Evolutionary conservation across 257 asterid genomes (phyloP), one percentile per base, ranked within the genome.

Genomic region (Solanum peruvianum): DNA sequence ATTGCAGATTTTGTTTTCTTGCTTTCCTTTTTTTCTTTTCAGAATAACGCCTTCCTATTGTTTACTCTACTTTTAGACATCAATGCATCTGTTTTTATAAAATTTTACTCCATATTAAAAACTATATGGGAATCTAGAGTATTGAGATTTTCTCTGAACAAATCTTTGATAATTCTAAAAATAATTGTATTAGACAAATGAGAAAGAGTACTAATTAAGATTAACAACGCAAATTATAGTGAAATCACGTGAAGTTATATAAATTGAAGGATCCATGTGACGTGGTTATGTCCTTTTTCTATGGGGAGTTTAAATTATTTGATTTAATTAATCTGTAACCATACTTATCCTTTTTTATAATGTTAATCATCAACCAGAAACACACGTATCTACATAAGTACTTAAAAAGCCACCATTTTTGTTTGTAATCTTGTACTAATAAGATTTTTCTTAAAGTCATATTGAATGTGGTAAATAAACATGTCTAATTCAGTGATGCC

Each of bases 401-500:
- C 27, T 45, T 78, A 45, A 27, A 73, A 37, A 21, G 20, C 52
- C 52, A 37, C 52, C 29, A 37, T 72, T 72, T 72, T 72, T 35
- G 49, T 35, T 44, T 35, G 80, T 71, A 71, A 71, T 71, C 80
- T 71, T 33, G 49, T 20, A 20, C 49, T 72, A 10, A 72, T 20
- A 72, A 35, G 49, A 72, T 37, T 37, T 6, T 14, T 37, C 49
- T 37, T 20, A 72, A 29, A 29, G 81, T 29, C 80, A 35, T 35
- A 39, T 18, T 6, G 7, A 20, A 18, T 35, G 21, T 45, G 16
- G 41, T 58, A 78, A 9, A 21, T 1, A 4, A 12, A 45, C 42
- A 77, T 85, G 91, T 86, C 86, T 45, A 87, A 73, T 52, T 64
- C 87, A 64, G 88, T 18, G 23, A 91, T 94, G 87, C 93, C 97